These are phyloP conservation scores for Termitomyces sp. DNA, from an alignment of 768 basidiomycete genomes.

Conservation along the genomic window DNA sequence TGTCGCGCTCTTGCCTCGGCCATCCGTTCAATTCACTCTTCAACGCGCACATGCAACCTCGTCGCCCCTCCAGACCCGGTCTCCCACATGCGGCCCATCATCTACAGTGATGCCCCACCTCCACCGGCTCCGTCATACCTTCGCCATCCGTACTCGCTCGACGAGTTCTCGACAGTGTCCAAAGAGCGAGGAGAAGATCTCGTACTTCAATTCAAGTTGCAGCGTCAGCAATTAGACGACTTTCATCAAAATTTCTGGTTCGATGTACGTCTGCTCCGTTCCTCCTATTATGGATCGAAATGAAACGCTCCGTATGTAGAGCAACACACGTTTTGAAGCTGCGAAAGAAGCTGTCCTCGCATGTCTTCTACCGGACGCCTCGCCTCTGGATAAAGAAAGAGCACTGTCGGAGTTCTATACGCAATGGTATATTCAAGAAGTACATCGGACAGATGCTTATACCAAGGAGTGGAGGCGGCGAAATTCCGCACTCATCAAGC, in stretches of 20 bases:
- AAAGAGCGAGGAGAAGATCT: conserved; percentile 31
- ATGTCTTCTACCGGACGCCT: conserved; percentile 46
- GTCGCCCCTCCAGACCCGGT: conserved; percentile 74
- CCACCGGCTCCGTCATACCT: conserved; percentile 28
- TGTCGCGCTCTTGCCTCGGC: conserved; percentile 1
- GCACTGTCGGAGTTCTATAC: conserved; percentile 70
- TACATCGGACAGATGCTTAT: conserved; percentile 49
- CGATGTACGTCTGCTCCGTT: conserved; percentile 48
- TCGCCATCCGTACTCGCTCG: conserved; percentile 73
- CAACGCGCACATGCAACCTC: conserved; percentile 23
- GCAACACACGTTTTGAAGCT: conserved; percentile 73
- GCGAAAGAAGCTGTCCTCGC: conserved; percentile 56
- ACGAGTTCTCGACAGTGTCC: conserved; percentile 50
- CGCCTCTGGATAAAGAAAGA: conserved; percentile 54
- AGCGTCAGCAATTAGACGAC: conserved; percentile 65
- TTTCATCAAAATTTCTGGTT: conserved; percentile 80
- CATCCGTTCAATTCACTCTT: conserved; percentile 20
- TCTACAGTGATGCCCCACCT: conserved; percentile 58
- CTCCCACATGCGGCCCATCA: conserved; percentile 73
- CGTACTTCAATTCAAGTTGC: conserved; percentile 67
- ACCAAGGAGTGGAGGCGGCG: conserved; percentile 62
- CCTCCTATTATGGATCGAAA: neutral
- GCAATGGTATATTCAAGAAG: conserved; percentile 72
- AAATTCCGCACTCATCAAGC: conserved; percentile 48
- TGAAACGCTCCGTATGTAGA: conserved; percentile 35